Evolutionary conservation across 805 yeast genomes (phyloP), one percentile per base, ranked within the genome.

Genomic region (Saccharomycopsis guyanensis): DNA sequence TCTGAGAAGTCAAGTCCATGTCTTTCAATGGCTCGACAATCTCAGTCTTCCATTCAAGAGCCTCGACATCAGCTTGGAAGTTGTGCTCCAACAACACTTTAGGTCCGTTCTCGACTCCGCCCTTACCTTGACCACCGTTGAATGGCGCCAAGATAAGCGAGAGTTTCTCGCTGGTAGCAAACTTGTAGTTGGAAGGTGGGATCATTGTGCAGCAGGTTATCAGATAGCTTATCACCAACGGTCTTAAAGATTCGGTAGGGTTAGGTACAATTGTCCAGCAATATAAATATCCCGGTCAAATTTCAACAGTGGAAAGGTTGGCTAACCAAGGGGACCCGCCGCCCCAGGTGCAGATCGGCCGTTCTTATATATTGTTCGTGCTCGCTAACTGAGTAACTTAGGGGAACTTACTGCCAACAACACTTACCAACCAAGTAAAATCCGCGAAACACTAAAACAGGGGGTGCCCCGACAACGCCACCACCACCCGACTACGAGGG

Each of bases 81-180:
- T 96, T 96, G 45, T 77, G 75, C 51, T 82, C 73, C 40, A 88
- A 63, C 54, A 91, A 68, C 63, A 77, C 82, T 50, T 79, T 75
- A n/a, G 98, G 97, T 31, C 97, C 98, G 42, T 78, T 73, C 59
- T 91, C 98, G 34, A 91, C 97, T 53, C 98, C 98, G 20, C 80
- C 75, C 59, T 86, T 86, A 35, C 87, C 89, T 64, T 91, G 98
- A 51, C 98, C 98, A 20, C 97, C 97, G 32, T 88, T 78, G 65
- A 91, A 93, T 43, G 97, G 97, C 0, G 96, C 97, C 16, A 81
- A 71, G 50, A 93, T 76, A 45, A 91, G 68, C n/a, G 87, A 74
- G 32, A 80, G 75, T 43, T 75, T 69, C 56, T 71, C 77, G 41
- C 68, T 59, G 41, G 75, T 70, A 57, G 73, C 74, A 59, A 69